These are phyloP conservation scores for Backusella sp. DNA, from an alignment of 192 early-diverging fungal species.

Conservation along the genomic window DNA sequence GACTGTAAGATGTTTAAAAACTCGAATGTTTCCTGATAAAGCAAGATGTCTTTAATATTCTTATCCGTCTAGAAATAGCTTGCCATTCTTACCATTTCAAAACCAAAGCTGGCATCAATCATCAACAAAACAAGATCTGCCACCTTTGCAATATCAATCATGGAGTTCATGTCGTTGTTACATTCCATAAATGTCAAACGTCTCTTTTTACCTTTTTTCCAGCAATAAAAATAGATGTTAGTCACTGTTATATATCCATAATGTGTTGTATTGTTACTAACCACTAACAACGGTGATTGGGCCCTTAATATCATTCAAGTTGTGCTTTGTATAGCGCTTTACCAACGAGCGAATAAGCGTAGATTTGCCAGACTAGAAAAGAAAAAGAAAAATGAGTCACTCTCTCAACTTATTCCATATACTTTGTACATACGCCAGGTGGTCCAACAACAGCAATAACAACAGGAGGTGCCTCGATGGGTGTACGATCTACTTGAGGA, in stretches of 20 bases:
- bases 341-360: conserved; percentile 97
- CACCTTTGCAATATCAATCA: conserved; percentile 97
- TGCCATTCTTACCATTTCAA: conserved; percentile 80
- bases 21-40: conserved; percentile 90
- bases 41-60: background rate
- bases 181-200: conserved; percentile 97
- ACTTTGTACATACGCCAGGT: conserved; percentile 59
- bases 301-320: conserved; percentile 86
- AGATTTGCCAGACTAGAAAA: conserved; percentile 83
- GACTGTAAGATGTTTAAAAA: conserved; percentile 96
- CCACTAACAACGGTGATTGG: conserved; percentile 97
- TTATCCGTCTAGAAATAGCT: background rate
- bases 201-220: conserved; percentile 71
- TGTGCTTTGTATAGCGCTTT: conserved; percentile 94
- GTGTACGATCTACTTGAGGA: conserved; percentile 92
- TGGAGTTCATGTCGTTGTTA: conserved; percentile 94
- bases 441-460: conserved; percentile 97
- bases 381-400: background rate
- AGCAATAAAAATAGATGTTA: background rate
- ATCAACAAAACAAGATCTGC: conserved; percentile 93
- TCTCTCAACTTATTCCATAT: too few relatives aligned
- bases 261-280: background rate
- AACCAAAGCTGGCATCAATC: conserved; percentile 97
- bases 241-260: background rate
- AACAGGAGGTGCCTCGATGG: conserved; percentile 86